These are phyloP conservation scores for Trichosporon coremiiforme DNA, from an alignment of 1,284 basidiomycete genomes.

Conservation along the genomic window DNA sequence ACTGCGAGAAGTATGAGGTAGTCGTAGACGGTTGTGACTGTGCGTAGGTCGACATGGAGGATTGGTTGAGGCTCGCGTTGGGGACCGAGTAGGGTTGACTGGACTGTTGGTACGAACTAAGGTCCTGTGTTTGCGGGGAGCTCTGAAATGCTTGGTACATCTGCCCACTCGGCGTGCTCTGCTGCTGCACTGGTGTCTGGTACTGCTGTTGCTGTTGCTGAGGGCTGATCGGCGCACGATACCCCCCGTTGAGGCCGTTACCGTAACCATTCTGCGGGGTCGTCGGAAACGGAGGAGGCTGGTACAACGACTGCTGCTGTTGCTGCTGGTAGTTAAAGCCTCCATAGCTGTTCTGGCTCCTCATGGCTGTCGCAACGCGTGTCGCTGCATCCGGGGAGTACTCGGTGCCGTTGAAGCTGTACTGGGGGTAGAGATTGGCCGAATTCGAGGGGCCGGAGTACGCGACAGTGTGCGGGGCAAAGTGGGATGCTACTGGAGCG, in stretches of 20 bases:
- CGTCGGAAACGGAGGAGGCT: neutral
- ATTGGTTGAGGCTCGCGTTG: neutral
- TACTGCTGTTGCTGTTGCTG: constrained; percentile 25
- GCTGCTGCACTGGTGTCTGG: constrained; percentile 11
- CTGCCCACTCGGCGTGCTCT: constrained; percentile 22
- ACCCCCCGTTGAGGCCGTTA: neutral
- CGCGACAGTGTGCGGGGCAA: constrained; percentile 50
- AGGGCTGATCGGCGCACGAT: neutral
- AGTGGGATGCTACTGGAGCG: constrained; percentile 51
- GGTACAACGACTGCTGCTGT: constrained; percentile 9
- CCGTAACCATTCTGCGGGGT: constrained; percentile 7
- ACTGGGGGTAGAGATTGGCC: constrained; percentile 43
- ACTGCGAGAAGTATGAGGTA: neutral
- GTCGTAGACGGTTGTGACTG: constrained; percentile 7
- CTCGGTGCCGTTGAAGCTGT: constrained; percentile 25
- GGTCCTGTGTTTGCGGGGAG: neutral
- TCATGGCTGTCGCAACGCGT: neutral
- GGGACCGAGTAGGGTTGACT: constrained; percentile 6
- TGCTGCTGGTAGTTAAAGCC: constrained; percentile 16
- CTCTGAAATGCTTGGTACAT: constrained; percentile 18
- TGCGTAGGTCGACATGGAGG: constrained; percentile 13
- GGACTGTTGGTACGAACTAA: constrained; percentile 12
- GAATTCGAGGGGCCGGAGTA: constrained; percentile 40
- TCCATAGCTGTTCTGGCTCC: constrained; percentile 1
- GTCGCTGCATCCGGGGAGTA: constrained; percentile 13